phyloP scores from a whole-genome alignment of 805 yeast genomes.

The Kodamaea leandrae region DNA sequence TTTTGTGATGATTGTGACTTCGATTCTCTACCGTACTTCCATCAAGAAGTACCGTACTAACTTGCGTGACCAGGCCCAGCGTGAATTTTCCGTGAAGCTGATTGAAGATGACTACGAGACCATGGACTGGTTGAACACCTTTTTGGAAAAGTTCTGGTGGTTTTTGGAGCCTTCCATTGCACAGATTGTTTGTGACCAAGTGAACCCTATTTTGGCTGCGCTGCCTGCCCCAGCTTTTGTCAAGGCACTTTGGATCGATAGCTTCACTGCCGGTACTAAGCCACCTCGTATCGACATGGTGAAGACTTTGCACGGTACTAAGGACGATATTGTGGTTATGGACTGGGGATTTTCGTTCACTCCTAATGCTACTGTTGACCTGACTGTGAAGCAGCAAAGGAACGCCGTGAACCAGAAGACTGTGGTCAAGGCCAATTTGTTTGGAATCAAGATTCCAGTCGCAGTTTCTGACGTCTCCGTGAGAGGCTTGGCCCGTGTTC shows the following conservation, averaged over 20 bases:
- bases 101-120: slow-evolving; percentile 90
- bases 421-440: slow-evolving; percentile 73
- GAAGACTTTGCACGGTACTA: slow-evolving; percentile 86
- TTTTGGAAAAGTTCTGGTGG: slow-evolving; percentile 89
- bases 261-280: slow-evolving; percentile 90
- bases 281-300: slow-evolving; percentile 92
- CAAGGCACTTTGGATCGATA: slow-evolving; percentile 79
- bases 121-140: slow-evolving; percentile 92
- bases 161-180: slow-evolving; percentile 86
- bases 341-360: slow-evolving; percentile 93
- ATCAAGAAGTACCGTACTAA: slow-evolving; percentile 72
- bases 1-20: slow-evolving; percentile 58
- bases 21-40: slow-evolving; percentile 78
- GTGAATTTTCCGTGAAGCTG: slow-evolving; percentile 76
- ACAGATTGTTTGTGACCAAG: slow-evolving; percentile 81
- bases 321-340: slow-evolving; percentile 92
- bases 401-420: slow-evolving; percentile 80
- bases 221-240: slow-evolving; percentile 80
- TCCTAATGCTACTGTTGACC: slow-evolving; percentile 85
- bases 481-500: slow-evolving; percentile 67
- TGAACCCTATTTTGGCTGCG: slow-evolving; percentile 76
- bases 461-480: slow-evolving; percentile 78
- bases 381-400: slow-evolving; percentile 80
- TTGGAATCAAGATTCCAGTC: slow-evolving; percentile 80
- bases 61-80: slow-evolving; percentile 76